These are phyloP conservation scores for Pichia norvegensis DNA, from an alignment of 1,139 yeast genomes.

Conservation along the genomic window DNA sequence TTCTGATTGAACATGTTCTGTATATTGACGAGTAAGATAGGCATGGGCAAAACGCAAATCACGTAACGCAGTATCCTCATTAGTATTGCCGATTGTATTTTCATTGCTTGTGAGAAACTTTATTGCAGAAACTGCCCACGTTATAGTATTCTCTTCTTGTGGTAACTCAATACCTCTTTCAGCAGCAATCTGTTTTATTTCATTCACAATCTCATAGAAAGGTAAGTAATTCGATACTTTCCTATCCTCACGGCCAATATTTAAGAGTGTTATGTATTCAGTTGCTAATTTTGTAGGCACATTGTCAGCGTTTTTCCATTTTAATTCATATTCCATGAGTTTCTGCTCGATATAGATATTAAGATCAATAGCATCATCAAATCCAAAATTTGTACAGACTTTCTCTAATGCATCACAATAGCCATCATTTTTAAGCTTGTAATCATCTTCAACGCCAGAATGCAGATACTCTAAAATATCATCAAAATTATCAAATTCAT, in stretches of 20 bases:
- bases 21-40: slow-evolving; percentile 53
- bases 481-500: slow-evolving; percentile 4
- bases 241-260: background rate
- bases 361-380: slow-evolving; percentile 14
- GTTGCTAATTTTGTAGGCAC: slow-evolving; percentile 1
- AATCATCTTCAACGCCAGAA: slow-evolving; percentile 4
- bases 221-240: background rate
- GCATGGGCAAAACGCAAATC: slow-evolving; percentile 60
- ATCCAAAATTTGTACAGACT: background rate
- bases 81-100: background rate
- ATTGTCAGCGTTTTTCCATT: slow-evolving; percentile 1
- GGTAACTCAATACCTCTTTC: background rate
- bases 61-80: slow-evolving; percentile 39
- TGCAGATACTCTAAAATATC: slow-evolving; percentile 11
- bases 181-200: background rate
- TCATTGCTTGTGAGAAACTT: background rate
- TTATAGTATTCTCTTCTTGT: background rate
- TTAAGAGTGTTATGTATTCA: background rate
- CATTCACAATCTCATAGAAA: background rate
- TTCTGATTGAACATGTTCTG: slow-evolving; percentile 33
- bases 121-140: background rate
- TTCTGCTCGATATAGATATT: slow-evolving; percentile 22
- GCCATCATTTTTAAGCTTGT: background rate
- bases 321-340: slow-evolving; percentile 18
- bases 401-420: background rate